Base-by-base conservation (phyloP, 768 basidiomycete genomes). In the Mycena olivaceomarginata region DNA sequence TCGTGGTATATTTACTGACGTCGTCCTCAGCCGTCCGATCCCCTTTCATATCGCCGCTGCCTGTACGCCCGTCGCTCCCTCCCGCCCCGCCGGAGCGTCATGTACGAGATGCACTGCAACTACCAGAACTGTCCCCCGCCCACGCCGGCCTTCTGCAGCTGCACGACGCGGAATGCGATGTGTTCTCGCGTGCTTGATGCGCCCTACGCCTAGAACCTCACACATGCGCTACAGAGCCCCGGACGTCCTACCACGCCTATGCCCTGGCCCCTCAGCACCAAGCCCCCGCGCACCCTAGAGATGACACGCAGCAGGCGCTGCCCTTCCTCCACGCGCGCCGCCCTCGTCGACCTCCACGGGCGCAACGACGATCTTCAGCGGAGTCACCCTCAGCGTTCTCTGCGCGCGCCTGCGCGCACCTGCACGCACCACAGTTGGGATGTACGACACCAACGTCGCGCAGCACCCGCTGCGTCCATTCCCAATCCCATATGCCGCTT, bases 71-170 rank as follows among this genome's bases (percentile, higher is more conserved):
- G 25, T 25, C 25, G 25, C 25, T 25, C 25, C 25, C 25, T 25
- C 25, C 25, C 25, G 31, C 31, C 31, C 31, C 31, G 31, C 31
- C 31, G 31, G 31, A 31, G 31, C 31, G 31, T 31, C 31, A 31
- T 31, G 31, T 31, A 31, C 31, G 31, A 31, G 31, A 63, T 40
- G 60, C 60, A 63, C 60, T 12, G 60, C 60, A 39, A 40, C 39
- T 40, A 63, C 20, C 16, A 20, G 13, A 8, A 60, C 15, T 60
- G 31, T 22, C 59, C 31, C 2, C 31, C 31, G 59, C 59, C 39
- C 60, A 31, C 40, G 39, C 60, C 60, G 60, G 60, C 60, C 60
- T 63, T 63, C 60, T 63, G 39, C 60, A 63, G 60, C 60, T 40
- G 39, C 37, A 63, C 60, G 39, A 40, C 60, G 39, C 37, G 18